A percentile compares a stretch with the other conserved stretches of the same genome.
Evolutionary conservation across 805 yeast species (phyloP).

Genomic region (Saccharomycopsis guyanensis): DNA sequence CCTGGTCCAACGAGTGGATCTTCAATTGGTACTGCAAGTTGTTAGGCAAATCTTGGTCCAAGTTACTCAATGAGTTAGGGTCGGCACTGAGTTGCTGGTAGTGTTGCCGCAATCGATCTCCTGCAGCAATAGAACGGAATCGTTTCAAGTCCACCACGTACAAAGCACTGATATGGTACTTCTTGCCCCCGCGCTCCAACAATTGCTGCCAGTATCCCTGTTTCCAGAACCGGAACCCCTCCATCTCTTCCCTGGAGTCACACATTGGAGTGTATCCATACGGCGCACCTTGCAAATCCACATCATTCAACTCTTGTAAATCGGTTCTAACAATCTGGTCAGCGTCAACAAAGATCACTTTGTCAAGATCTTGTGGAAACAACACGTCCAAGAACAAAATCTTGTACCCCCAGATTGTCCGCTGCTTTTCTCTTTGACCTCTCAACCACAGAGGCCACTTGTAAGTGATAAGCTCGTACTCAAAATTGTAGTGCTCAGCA

Average conservation of each 20-base stretch:
- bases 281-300: conserved; percentile 73
- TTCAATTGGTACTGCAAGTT: conserved; percentile 63
- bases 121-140: conserved; percentile 63
- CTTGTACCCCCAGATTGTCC: conserved; percentile 85
- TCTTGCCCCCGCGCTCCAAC: conserved; percentile 45
- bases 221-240: conserved; percentile 87
- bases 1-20: conserved; percentile 67
- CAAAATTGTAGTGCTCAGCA: conserved; percentile 52
- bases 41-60: conserved; percentile 93
- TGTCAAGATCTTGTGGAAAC: conserved; percentile 70
- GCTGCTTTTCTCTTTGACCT: conserved; percentile 65
- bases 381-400: conserved; percentile 79
- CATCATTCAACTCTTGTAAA: conserved; percentile 54
- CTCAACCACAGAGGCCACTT: conserved; percentile 93
- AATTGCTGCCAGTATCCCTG: conserved; percentile 79
- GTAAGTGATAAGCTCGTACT: conserved; percentile 72
- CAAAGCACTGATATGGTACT: conserved; percentile 78
- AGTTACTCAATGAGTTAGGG: conserved; percentile 67
- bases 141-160: conserved; percentile 69
- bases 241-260: conserved; percentile 71
- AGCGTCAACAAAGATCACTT: conserved; percentile 80
- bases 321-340: conserved; percentile 78
- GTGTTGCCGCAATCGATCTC: conserved; percentile 74
- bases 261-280: conserved; percentile 88
- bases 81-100: conserved; percentile 79